These are phyloP conservation scores for Chlorencoelia australis DNA, from an alignment of 2,329 filamentous ascomycete genomes.

Conservation along the genomic window DNA sequence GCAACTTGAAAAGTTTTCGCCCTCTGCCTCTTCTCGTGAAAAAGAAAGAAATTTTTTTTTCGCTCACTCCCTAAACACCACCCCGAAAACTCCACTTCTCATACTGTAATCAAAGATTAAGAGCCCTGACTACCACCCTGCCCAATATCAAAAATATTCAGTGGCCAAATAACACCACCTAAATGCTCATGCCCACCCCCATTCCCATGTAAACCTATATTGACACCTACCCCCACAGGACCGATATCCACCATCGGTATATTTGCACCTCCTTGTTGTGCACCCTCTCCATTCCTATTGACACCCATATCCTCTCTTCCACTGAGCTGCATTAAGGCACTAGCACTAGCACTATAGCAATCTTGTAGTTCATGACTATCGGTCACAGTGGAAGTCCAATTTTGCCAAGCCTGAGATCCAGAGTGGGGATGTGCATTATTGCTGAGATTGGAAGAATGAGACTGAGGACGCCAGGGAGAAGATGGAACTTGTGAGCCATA, in stretches of 20 bases:
- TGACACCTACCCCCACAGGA: slow-evolving; percentile 1
- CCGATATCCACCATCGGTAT: background rate
- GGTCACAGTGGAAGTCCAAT: slow-evolving; percentile 23
- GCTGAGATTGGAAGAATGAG: slow-evolving; percentile 5
- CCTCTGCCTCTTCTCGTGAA: too few species aligned
- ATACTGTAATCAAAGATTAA: too few species aligned
- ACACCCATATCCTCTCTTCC: slow-evolving; percentile 15
- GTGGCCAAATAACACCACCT: slow-evolving; percentile 15
- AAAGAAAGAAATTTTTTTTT: too few species aligned
- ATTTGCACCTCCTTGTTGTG: slow-evolving; percentile 2
- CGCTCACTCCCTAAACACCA: too few species aligned
- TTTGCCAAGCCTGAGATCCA: slow-evolving; percentile 24
- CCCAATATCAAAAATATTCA: slow-evolving; percentile 20
- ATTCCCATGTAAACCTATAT: too few species aligned
- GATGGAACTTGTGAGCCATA: slow-evolving; percentile 28
- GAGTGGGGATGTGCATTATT: too few species aligned
- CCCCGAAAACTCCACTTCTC: too few species aligned
- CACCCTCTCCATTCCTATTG: slow-evolving; percentile 7
- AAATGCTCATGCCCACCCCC: slow-evolving; percentile 1
- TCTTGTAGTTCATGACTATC: slow-evolving; percentile 25
- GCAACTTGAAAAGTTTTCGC: too few species aligned
- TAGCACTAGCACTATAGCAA: slow-evolving; percentile 24
- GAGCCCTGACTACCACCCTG: slow-evolving; percentile 1
- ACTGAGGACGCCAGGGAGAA: slow-evolving; percentile 15
- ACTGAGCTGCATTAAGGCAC: slow-evolving; percentile 25